Conservation (phyloP, 78 protist genomes). For the slime mould (Dictyostelium discoideum) region DNA sequence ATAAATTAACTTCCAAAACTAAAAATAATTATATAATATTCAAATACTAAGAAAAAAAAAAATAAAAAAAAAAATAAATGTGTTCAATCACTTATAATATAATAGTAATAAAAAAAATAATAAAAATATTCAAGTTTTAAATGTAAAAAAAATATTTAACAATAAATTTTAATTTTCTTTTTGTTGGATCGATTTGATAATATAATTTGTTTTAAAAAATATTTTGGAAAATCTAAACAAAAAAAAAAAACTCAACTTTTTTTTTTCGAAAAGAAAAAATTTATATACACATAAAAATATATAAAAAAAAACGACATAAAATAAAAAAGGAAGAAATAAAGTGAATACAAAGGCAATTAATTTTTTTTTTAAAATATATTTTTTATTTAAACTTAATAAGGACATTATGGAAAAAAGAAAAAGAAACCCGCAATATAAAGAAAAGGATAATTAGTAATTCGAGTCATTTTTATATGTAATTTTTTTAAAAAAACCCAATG, state of each 20-base stretch:
- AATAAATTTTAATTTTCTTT: no score
- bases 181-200: no score
- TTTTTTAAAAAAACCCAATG: not conserved
- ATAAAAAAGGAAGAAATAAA: no score
- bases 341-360: no score
- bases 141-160: not conserved
- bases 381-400: not conserved
- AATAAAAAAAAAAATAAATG: not conserved
- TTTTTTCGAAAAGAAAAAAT: no score
- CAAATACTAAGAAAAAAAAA: not conserved
- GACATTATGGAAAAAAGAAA: not conserved
- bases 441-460: not conserved
- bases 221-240: no score
- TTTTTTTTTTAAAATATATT: not conserved
- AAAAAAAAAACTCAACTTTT: no score
- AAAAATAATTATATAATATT: not conserved
- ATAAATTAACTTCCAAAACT: not conserved
- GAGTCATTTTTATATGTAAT: not conserved
- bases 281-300: no score
- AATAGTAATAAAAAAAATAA: not conserved
- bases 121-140: not conserved
- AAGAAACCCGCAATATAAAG: not conserved
- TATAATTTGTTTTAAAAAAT: no score
- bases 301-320: no score
- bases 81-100: not conserved